phyloP scores from a whole-genome alignment of 148 eudicot genomes.

The Selenicereus undatus region DNA sequence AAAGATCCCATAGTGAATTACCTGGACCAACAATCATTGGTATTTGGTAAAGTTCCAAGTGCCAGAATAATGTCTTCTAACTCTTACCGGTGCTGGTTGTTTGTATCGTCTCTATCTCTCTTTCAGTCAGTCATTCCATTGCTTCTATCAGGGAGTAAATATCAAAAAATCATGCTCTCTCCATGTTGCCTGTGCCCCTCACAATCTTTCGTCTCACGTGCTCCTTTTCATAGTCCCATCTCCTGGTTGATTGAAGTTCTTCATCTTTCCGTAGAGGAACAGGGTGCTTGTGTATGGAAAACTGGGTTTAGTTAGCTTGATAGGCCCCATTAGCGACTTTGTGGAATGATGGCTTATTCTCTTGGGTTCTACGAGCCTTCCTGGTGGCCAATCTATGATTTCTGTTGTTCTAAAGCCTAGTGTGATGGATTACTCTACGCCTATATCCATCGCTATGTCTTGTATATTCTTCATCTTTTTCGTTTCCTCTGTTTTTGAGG shows the following conservation, averaged over 20 bases:
- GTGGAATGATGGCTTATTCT: not conserved
- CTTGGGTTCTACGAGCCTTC: too few species aligned
- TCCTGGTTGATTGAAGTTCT: not conserved
- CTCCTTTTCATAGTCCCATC: too few species aligned
- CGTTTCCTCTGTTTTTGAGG: not conserved
- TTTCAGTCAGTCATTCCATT: too few species aligned
- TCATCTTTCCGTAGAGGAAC: not conserved
- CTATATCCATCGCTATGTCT: not conserved
- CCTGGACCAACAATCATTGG: not conserved
- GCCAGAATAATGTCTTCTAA: not conserved
- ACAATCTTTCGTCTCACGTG: not conserved
- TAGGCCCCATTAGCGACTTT: not conserved
- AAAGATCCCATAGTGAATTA: too few species aligned
- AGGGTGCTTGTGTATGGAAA: not conserved
- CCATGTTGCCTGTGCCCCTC: not conserved
- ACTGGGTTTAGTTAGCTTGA: not conserved
- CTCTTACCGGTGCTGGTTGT: not conserved
- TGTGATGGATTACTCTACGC: not conserved
- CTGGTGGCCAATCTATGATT: not conserved
- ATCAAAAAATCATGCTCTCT: too few species aligned
- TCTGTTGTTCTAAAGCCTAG: not conserved
- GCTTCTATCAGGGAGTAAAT: not conserved
- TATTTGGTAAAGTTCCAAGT: not conserved
- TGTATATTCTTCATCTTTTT: not conserved
- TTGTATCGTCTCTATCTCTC: not conserved